Evolutionary conservation across 2,329 filamentous ascomycete species (phyloP).

Genomic region (Fusarium devonianum): DNA sequence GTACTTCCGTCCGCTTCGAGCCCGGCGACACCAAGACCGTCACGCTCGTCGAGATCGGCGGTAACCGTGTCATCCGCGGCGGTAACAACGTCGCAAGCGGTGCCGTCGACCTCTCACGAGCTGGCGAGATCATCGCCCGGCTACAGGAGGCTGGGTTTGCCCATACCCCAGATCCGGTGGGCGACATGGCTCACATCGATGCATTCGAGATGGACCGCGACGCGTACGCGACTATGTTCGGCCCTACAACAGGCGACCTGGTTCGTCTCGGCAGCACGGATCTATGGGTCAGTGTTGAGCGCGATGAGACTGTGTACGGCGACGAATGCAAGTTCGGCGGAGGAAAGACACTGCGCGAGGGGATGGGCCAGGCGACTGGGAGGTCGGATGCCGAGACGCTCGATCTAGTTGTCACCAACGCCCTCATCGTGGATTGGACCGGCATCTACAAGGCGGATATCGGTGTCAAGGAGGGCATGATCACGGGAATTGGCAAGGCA

Average conservation of each 20-base stretch:
- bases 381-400: slow-evolving; percentile 74
- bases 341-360: slow-evolving; percentile 91
- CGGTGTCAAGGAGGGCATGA: slow-evolving; percentile 85
- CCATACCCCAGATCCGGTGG: slow-evolving; percentile 72
- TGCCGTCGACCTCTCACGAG: slow-evolving; percentile 67
- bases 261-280: slow-evolving; percentile 84
- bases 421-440: slow-evolving; percentile 86
- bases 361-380: slow-evolving; percentile 92
- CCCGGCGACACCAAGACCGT: slow-evolving; percentile 93
- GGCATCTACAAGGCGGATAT: slow-evolving; percentile 98
- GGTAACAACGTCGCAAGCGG: slow-evolving; percentile 84
- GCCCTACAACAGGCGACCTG: slow-evolving; percentile 87
- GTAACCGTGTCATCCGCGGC: slow-evolving; percentile 79
- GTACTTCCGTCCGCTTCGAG: slow-evolving; percentile 92
- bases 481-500: slow-evolving; percentile 90
- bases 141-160: slow-evolving; percentile 79
- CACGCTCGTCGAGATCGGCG: slow-evolving; percentile 86
- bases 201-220: slow-evolving; percentile 76
- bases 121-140: slow-evolving; percentile 70
- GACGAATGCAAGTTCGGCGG: slow-evolving; percentile 97
- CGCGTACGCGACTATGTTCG: slow-evolving; percentile 88
- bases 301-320: slow-evolving; percentile 82
- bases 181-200: slow-evolving; percentile 61
- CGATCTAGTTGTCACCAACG: slow-evolving; percentile 89
- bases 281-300: slow-evolving; percentile 90